These are phyloP conservation scores for Tylopilus sp. DNA, from an alignment of 768 basidiomycete species.

Conservation along the genomic window DNA sequence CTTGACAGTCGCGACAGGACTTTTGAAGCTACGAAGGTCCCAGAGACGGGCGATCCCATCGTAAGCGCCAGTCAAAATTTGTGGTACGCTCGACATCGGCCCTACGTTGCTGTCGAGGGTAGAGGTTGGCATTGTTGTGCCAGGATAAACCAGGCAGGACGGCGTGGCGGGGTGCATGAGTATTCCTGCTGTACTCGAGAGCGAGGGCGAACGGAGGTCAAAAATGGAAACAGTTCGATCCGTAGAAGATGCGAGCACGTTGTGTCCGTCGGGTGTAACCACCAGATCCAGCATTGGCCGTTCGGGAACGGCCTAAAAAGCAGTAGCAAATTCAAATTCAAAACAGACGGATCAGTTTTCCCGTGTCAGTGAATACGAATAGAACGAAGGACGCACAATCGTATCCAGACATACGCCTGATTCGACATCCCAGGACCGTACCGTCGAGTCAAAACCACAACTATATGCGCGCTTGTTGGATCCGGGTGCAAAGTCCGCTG, in stretches of 20 bases:
- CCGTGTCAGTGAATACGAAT: neutral
- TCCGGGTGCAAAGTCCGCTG: conserved; percentile 53
- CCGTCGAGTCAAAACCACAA: conserved; percentile 87
- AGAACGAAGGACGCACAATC: conserved; percentile 41
- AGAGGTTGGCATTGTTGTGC: neutral
- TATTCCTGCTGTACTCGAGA: conserved; percentile 37
- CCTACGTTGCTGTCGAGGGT: neutral
- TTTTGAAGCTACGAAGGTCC: conserved; percentile 70
- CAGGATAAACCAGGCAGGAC: conserved; percentile 47
- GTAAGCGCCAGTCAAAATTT: conserved; percentile 70
- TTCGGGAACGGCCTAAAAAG: conserved; percentile 56
- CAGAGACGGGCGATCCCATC: conserved; percentile 76
- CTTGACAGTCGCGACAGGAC: conserved; percentile 61
- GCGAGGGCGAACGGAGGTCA: conserved; percentile 52
- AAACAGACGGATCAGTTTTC: neutral
- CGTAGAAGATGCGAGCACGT: conserved; percentile 60
- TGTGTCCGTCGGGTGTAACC: conserved; percentile 40
- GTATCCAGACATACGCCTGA: conserved; percentile 67
- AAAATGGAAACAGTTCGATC: conserved; percentile 73
- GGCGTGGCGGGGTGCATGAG: conserved; percentile 66
- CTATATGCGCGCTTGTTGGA: conserved; percentile 53
- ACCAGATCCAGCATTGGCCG: conserved; percentile 72
- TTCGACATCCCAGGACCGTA: conserved; percentile 85
- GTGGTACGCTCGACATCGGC: conserved; percentile 29
- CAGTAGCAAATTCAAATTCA: neutral